Evolutionary conservation across 169 alveolate species (phyloP).

Genomic region (Pseudocohnilembus persalinus): DNA sequence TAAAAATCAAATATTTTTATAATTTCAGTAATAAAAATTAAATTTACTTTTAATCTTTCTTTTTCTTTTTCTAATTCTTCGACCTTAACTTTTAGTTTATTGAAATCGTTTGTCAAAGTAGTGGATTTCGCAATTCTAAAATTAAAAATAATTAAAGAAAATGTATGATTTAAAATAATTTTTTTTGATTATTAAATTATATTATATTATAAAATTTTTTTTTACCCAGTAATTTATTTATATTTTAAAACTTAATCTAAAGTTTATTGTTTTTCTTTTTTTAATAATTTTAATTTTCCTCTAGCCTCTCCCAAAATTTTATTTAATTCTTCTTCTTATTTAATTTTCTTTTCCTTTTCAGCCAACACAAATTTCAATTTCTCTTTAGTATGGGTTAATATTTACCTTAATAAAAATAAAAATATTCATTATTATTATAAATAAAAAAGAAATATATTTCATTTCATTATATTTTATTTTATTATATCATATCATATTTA

Average conservation of each 20-base stretch:
- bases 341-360: constrained; percentile 59
- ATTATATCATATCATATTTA: too few relatives aligned
- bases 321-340: constrained; percentile 55
- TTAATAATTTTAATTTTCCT: constrained; percentile 67
- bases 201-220: not conserved
- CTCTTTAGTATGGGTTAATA: constrained; percentile 91
- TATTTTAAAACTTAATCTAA: constrained; percentile 64
- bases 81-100: constrained; percentile 51
- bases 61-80: constrained; percentile 46
- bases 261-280: constrained; percentile 74
- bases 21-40: too few relatives aligned
- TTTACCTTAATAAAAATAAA: constrained; percentile 46
- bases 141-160: not conserved
- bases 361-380: constrained; percentile 80
- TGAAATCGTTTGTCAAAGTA: constrained; percentile 58
- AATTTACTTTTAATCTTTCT: constrained; percentile 39
- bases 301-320: constrained; percentile 74
- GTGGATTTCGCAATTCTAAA: constrained; percentile 76
- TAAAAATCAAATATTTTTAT: too few relatives aligned
- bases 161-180: too few relatives aligned
- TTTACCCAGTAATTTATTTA: constrained; percentile 84
- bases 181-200: not conserved
- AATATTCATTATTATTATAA: too few relatives aligned
- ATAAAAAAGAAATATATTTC: too few relatives aligned
- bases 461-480: too few relatives aligned